These are phyloP conservation scores for Sergeia podlipaevii DNA, from an alignment of 208 protist species.

Conservation along the genomic window DNA sequence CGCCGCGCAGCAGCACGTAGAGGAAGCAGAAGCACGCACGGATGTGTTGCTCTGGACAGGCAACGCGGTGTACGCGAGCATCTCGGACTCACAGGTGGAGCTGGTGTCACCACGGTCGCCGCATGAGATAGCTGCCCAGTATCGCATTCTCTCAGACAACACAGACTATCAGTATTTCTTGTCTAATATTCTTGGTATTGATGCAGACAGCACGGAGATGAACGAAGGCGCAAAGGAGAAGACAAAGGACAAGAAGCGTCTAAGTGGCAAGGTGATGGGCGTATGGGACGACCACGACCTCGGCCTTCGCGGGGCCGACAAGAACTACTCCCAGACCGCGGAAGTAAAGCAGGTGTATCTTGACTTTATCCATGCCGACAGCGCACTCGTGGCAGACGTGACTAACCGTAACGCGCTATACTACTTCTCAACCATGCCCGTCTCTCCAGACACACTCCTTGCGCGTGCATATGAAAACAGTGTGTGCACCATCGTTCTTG, in stretches of 20 bases:
- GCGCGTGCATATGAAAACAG: conserved; percentile 25
- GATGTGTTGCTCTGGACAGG: conserved; percentile 77
- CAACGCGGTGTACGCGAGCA: conserved; percentile 66
- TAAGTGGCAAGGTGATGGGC: conserved; percentile 20
- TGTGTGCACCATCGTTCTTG: conserved; percentile 36
- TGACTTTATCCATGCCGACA: conserved; percentile 18
- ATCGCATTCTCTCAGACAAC: conserved; percentile 18
- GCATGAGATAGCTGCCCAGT: conserved; percentile 12
- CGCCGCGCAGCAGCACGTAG: background rate
- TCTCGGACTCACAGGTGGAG: conserved; percentile 21
- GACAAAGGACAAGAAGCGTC: background rate
- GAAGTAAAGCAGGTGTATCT: conserved; percentile 43
- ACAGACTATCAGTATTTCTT: conserved; percentile 26
- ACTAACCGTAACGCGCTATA: conserved; percentile 15
- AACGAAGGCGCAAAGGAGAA: background rate
- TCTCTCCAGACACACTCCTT: conserved; percentile 11
- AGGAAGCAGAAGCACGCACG: conserved; percentile 8
- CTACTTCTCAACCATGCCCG: conserved; percentile 29
- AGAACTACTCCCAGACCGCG: conserved; percentile 31
- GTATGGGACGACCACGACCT: conserved; percentile 86
- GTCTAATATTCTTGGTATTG: background rate
- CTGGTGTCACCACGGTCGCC: conserved; percentile 1
- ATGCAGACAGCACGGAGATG: background rate
- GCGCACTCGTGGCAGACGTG: background rate
- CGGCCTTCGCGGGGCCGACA: conserved; percentile 44